Percentiles rank a stretch among this genome's conserved stretches.
Evolutionary conservation across 345 rosid species (phyloP).

Genomic region (Orychophragmus violaceus): DNA sequence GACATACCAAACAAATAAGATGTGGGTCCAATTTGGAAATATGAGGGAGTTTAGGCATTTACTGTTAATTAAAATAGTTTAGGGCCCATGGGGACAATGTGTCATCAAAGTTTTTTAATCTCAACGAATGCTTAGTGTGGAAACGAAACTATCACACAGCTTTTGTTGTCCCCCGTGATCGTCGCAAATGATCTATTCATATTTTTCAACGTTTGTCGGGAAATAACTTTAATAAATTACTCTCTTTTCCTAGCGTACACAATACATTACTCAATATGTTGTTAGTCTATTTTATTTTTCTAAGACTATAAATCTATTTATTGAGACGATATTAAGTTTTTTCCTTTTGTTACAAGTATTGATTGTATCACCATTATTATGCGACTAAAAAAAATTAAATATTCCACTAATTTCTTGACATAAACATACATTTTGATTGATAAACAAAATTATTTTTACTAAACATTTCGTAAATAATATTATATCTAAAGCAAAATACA

Average conservation of each 20-base stretch:
- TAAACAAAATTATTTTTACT: too few relatives aligned
- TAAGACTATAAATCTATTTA: not conserved
- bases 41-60: not conserved
- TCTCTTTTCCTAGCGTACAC: not conserved
- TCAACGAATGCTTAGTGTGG: slow-evolving; percentile 26
- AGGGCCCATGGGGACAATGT: slow-evolving; percentile 18
- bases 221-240: not conserved
- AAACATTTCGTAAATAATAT: not conserved
- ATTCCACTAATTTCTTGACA: too few relatives aligned
- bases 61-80: not conserved
- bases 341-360: too few relatives aligned
- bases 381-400: not conserved
- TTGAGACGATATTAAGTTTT: not conserved
- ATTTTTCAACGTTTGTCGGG: not conserved
- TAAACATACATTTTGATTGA: too few relatives aligned
- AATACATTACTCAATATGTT: not conserved
- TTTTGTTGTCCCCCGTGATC: slow-evolving; percentile 28
- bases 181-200: slow-evolving; percentile 1
- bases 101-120: slow-evolving; percentile 1
- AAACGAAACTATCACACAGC: slow-evolving; percentile 17
- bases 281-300: not conserved
- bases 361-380: not conserved
- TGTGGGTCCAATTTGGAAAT: slow-evolving; percentile 11
- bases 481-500: not conserved
- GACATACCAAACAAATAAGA: not conserved